Evolutionary conservation across 176 grass and related monocot genomes (phyloP).

Genomic region (Rhynchospora breviuscula): DNA sequence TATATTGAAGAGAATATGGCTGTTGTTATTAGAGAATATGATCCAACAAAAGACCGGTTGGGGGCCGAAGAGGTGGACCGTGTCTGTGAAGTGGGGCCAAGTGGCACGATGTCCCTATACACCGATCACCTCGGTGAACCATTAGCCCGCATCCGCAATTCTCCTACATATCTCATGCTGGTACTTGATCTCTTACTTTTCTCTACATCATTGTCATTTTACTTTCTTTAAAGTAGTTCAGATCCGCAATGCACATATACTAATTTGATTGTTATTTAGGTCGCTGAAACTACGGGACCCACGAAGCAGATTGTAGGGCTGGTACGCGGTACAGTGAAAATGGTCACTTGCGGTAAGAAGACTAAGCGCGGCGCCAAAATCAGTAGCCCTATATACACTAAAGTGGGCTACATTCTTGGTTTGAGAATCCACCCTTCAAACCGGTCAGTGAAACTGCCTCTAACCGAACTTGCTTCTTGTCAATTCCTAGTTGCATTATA

Average conservation of each 20-base stretch:
- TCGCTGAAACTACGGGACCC: conserved; percentile 58
- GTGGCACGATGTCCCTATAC: conserved; percentile 55
- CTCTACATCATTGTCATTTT: background rate
- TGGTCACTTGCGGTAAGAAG: conserved; percentile 51
- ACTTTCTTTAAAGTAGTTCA: too few species aligned
- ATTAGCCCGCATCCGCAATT: conserved; percentile 62
- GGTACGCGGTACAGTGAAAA: conserved; percentile 78
- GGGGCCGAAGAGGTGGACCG: conserved; percentile 55
- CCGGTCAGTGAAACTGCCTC: conserved; percentile 13
- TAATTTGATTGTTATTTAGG: conserved; percentile 29
- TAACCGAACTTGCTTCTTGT: too few species aligned
- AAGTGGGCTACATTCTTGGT: conserved; percentile 76
- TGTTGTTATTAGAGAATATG: conserved; percentile 41
- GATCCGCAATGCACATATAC: too few species aligned
- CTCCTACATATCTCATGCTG: conserved; percentile 66
- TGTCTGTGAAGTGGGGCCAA: conserved; percentile 57
- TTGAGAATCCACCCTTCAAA: conserved; percentile 54
- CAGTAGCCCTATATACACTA: conserved; percentile 34
- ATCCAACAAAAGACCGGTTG: conserved; percentile 40
- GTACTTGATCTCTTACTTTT: background rate
- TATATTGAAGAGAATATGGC: background rate
- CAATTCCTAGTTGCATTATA: background rate
- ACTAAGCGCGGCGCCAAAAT: background rate
- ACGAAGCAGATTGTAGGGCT: conserved; percentile 52
- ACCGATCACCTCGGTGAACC: conserved; percentile 85